A percentile compares a stretch with the other conserved stretches of the same genome.
Conservation (phyloP, 108 stramenopile genomes). For the Thalassiosira profunda region DNA sequence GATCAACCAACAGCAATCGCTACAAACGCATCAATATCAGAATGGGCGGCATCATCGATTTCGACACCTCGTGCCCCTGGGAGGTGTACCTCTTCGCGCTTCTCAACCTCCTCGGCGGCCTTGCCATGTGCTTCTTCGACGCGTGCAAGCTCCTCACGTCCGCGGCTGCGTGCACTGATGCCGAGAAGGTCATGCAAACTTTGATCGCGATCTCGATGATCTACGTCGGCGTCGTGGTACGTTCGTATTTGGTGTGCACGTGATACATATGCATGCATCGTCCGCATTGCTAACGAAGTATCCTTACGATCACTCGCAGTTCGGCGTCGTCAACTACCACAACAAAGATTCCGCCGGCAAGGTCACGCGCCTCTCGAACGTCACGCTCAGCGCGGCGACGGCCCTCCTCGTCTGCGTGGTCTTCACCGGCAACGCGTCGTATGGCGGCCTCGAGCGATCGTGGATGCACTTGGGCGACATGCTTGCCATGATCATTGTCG, state of each 20-base stretch:
- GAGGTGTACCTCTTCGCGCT: constrained; percentile 44
- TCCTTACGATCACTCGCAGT: too few relatives aligned
- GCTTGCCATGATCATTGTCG: constrained; percentile 20
- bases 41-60: constrained; percentile 47
- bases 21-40: background rate
- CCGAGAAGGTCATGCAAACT: constrained; percentile 29
- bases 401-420: constrained; percentile 34
- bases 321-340: constrained; percentile 38
- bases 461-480: constrained; percentile 53
- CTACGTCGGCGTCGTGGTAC: constrained; percentile 33
- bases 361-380: constrained; percentile 37
- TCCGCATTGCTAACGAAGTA: too few relatives aligned
- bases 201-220: constrained; percentile 27
- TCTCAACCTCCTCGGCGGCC: constrained; percentile 17
- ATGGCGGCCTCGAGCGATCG: constrained; percentile 41
- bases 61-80: constrained; percentile 44
- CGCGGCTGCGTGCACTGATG: constrained; percentile 27
- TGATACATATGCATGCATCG: background rate
- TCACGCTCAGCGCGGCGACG: constrained; percentile 31
- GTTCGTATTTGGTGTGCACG: background rate
- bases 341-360: constrained; percentile 39
- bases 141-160: constrained; percentile 21
- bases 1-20: background rate
- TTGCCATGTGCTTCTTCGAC: constrained; percentile 30
- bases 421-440: constrained; percentile 43